Conservation (phyloP, 1,139 yeast species). For the Magnusiomyces tetraspermus region DNA sequence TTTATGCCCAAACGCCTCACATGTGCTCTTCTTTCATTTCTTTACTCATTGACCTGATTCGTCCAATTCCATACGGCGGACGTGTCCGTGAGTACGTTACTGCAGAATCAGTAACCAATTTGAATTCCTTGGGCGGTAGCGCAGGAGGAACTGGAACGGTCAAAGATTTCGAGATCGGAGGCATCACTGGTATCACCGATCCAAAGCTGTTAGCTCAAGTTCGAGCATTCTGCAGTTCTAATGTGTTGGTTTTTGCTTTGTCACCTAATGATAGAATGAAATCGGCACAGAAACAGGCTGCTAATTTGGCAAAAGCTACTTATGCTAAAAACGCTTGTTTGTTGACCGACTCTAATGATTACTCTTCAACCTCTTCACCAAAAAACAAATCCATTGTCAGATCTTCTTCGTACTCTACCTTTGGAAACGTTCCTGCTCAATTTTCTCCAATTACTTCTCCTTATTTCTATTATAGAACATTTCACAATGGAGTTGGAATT, state of each 20-base stretch:
- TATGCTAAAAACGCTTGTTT: no score
- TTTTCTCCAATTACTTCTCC: constrained; percentile 7
- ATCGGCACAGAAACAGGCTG: constrained; percentile 3
- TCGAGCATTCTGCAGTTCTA: neutral
- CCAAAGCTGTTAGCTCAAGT: constrained; percentile 20
- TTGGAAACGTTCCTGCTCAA: neutral
- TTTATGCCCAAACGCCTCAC: constrained; percentile 23
- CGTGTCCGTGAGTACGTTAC: constrained; percentile 25
- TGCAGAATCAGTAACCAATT: neutral
- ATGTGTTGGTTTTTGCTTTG: constrained; percentile 9
- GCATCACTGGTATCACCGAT: constrained; percentile 24
- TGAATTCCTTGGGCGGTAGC: neutral
- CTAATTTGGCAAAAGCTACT: neutral
- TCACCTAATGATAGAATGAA: constrained; percentile 1
- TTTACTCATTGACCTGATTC: constrained; percentile 20
- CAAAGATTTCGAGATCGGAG: constrained; percentile 13
- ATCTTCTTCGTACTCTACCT: no score
- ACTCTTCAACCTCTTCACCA: no score
- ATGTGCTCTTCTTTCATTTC: constrained; percentile 24
- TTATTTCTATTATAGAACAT: constrained; percentile 9
- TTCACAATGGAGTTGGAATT: constrained; percentile 9
- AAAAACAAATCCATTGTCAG: no score
- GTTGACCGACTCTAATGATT: neutral
- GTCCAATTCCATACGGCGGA: constrained; percentile 22
- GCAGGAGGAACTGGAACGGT: constrained; percentile 20